Evolutionary conservation across 1,139 yeast genomes (phyloP).

Genomic region (Chernovozyma aurita): DNA sequence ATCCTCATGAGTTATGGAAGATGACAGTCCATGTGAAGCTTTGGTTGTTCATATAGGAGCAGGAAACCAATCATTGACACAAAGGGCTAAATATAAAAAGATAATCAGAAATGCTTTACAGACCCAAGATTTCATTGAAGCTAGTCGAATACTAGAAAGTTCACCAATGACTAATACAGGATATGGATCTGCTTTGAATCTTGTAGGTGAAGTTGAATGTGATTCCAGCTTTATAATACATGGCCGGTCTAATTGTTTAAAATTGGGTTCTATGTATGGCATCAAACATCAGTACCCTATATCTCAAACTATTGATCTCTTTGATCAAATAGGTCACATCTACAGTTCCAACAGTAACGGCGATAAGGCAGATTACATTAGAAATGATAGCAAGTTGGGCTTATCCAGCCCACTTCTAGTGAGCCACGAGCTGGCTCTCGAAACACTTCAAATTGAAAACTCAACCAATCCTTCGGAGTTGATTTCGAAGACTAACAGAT

Average conservation of each 20-base stretch:
- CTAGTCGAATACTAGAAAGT: conserved; percentile 35
- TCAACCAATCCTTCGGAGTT: not conserved
- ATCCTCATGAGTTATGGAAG: too few species aligned
- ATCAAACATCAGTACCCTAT: conserved; percentile 22
- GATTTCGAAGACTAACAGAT: conserved; percentile 1
- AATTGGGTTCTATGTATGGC: conserved; percentile 21
- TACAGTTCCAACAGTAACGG: conserved; percentile 8
- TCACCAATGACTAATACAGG: conserved; percentile 53
- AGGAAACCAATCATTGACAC: conserved; percentile 25
- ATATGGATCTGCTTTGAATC: conserved; percentile 47
- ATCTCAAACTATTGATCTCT: conserved; percentile 17
- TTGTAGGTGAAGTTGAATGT: conserved; percentile 46
- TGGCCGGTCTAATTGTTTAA: conserved; percentile 1
- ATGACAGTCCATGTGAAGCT: too few species aligned
- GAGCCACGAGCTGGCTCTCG: conserved; percentile 10
- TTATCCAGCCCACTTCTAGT: conserved; percentile 24
- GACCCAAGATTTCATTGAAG: conserved; percentile 10
- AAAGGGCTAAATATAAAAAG: conserved; percentile 16
- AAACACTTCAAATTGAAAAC: not conserved
- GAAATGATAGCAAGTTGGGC: too few species aligned
- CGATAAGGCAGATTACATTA: conserved; percentile 7
- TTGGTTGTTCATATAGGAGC: conserved; percentile 37
- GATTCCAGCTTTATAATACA: conserved; percentile 39
- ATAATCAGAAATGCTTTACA: conserved; percentile 20
- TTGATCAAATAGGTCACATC: conserved; percentile 10